Base-by-base conservation (phyloP, 78 protist genomes). In the Trichosphaerium sp. region DNA sequence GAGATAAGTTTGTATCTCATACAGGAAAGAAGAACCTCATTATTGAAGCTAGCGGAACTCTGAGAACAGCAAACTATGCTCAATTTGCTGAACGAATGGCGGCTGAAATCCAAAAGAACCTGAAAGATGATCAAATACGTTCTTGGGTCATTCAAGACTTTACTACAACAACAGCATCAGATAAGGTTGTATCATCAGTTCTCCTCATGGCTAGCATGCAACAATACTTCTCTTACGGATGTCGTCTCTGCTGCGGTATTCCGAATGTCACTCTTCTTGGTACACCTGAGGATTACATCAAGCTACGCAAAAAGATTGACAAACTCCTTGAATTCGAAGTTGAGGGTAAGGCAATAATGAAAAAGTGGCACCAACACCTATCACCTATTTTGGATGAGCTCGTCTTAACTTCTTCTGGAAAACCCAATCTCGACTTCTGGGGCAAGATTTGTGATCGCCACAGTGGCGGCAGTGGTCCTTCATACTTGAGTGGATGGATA, bases 401-500 rank as follows among this genome's bases (percentile, higher is more conserved):
- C 68, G 31, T 76, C 21, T 42, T 2, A 8, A 51, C 70, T 1
- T 56, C 74, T 5, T 21, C 44, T 4, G 82, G 82, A 5, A 34
- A 43, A 38, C 63, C 79, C 3, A 60, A 69, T 3, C n/a, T 38
- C 4, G 21, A 67, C 4, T 76, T 58, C 69, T 76, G 71, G 79
- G 71, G 47, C 31, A 41, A 32, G n/a, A 75, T 76, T 64, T 67
- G 63, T 0, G 43, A 40, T 31, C 12, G 47, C 23, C 43, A 26
- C 21, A 62, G 82, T 0, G 79, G 48, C 42, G 82, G 82, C 7
- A 40, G 61, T 1, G 75, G 75, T 29, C 79, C 78, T 6, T 38
- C 68, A 10, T 76, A 71, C 76, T n/a, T n/a, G n/a, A n/a, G n/a
- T 14, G 82, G 82, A 3, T 76, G 82, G 82, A 72, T 76, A 4